Conservation (phyloP, 768 basidiomycete species). For the Suillus occidentalis region DNA sequence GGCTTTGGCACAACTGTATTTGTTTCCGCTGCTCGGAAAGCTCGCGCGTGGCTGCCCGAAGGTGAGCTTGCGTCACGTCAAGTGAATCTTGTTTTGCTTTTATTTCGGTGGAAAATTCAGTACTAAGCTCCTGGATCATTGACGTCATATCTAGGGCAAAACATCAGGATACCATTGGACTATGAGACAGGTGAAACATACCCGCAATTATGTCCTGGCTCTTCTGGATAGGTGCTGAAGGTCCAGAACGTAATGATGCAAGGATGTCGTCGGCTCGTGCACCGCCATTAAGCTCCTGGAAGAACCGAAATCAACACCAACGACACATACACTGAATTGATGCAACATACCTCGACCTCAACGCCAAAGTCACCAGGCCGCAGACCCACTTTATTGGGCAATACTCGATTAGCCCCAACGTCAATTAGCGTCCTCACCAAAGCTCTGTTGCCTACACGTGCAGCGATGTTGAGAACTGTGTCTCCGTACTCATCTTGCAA, state of each 20-base stretch:
- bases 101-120: constrained; percentile 82
- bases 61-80: constrained; percentile 83
- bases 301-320: constrained; percentile 1
- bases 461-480: constrained; percentile 93
- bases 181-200: constrained; percentile 26
- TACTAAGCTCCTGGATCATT: constrained; percentile 77
- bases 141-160: constrained; percentile 67
- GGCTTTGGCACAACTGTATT: constrained; percentile 71
- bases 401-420: constrained; percentile 86
- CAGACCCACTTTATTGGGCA: constrained; percentile 91
- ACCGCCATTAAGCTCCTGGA: constrained; percentile 67
- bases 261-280: constrained; percentile 80
- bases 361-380: constrained; percentile 95
- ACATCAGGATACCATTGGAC: constrained; percentile 11
- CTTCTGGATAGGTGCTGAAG: constrained; percentile 78
- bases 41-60: constrained; percentile 86
- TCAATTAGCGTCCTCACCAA: constrained; percentile 86
- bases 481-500: constrained; percentile 95
- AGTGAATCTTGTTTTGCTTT: constrained; percentile 83
- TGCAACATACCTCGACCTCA: constrained; percentile 72
- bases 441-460: constrained; percentile 86
- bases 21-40: constrained; percentile 89
- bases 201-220: constrained; percentile 86
- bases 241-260: constrained; percentile 68
- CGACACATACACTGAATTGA: not conserved